Percentiles rank a stretch among this genome's conserved stretches.
phyloP scores from a whole-genome alignment of 257 asterid genomes.

The Rauvolfia tetraphylla region DNA sequence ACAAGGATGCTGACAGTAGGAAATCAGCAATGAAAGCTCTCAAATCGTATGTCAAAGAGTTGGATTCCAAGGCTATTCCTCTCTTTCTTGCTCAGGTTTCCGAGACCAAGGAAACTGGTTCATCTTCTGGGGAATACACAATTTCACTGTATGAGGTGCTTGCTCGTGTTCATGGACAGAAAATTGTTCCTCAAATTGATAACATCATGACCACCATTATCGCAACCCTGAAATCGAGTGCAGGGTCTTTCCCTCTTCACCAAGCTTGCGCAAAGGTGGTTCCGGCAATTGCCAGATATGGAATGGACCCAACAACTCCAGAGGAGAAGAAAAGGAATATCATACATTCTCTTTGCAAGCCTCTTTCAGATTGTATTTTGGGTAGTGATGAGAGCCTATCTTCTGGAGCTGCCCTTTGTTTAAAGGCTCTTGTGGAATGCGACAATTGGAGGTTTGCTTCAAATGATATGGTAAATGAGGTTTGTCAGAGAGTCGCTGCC shows the following conservation, averaged over 20 bases:
- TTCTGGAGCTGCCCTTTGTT: slow-evolving; percentile 89
- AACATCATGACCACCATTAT: slow-evolving; percentile 77
- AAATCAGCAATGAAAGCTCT: slow-evolving; percentile 87
- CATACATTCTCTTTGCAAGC: slow-evolving; percentile 66
- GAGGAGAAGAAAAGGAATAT: slow-evolving; percentile 63
- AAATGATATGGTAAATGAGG: slow-evolving; percentile 76
- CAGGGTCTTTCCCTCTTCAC: slow-evolving; percentile 92
- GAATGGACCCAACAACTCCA: slow-evolving; percentile 72
- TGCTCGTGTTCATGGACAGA: slow-evolving; percentile 85
- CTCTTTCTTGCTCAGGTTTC: slow-evolving; percentile 90
- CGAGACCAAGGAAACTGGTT: slow-evolving; percentile 67
- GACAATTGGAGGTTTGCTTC: slow-evolving; percentile 94
- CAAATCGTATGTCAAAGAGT: slow-evolving; percentile 76
- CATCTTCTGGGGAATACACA: slow-evolving; percentile 68
- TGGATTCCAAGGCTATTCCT: slow-evolving; percentile 94
- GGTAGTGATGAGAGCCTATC: slow-evolving; percentile 75
- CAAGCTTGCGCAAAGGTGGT: slow-evolving; percentile 97
- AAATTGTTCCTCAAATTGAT: slow-evolving; percentile 71
- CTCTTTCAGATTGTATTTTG: slow-evolving; percentile 82
- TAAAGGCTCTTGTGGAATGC: slow-evolving; percentile 80
- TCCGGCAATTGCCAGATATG: slow-evolving; percentile 86
- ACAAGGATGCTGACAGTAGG: slow-evolving; percentile 84
- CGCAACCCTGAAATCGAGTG: slow-evolving; percentile 69
- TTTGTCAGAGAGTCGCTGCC: slow-evolving; percentile 86
- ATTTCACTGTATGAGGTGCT: slow-evolving; percentile 87